A percentile compares a stretch with the other conserved stretches of the same genome.
phyloP scores from a whole-genome alignment of 208 protist genomes.

The Leishmania gerbilli region DNA sequence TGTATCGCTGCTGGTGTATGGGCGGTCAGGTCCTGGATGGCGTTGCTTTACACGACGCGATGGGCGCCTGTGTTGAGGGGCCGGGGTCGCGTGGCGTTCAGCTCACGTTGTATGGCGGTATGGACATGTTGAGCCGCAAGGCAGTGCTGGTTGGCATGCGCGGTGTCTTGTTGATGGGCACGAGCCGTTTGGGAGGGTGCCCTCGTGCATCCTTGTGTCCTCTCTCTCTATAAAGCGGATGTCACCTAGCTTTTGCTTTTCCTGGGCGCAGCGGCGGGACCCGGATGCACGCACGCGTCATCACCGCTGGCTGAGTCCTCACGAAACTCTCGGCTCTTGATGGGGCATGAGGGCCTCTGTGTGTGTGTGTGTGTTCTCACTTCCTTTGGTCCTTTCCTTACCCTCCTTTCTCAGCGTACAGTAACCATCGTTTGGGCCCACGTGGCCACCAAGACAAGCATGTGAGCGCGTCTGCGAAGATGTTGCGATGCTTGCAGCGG shows the following conservation, averaged over 20 bases:
- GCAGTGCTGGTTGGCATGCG: background rate
- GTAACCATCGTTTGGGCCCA: background rate
- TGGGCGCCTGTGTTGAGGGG: background rate
- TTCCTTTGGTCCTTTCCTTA: background rate
- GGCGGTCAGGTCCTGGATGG: background rate
- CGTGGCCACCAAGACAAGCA: background rate
- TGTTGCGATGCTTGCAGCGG: background rate
- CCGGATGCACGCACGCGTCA: too few relatives aligned
- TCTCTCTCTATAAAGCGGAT: too few relatives aligned
- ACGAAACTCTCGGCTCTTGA: background rate
- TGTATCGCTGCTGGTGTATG: background rate
- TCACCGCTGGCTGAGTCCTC: too few relatives aligned
- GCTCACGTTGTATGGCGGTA: background rate
- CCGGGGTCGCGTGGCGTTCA: background rate
- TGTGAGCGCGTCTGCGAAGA: background rate
- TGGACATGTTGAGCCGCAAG: background rate
- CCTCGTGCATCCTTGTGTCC: too few relatives aligned
- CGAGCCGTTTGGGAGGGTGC: too few relatives aligned
- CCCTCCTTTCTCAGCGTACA: background rate
- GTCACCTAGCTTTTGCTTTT: too few relatives aligned
- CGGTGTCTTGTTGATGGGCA: too few relatives aligned
- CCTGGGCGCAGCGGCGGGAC: too few relatives aligned
- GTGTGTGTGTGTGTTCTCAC: background rate
- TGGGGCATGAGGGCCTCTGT: background rate
- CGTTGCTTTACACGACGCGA: background rate